Percentiles rank a stretch among this genome's conserved stretches.
These are phyloP conservation scores for Globisporangium recalcitrans DNA, from an alignment of 352 stramenopile species.

Conservation along the genomic window DNA sequence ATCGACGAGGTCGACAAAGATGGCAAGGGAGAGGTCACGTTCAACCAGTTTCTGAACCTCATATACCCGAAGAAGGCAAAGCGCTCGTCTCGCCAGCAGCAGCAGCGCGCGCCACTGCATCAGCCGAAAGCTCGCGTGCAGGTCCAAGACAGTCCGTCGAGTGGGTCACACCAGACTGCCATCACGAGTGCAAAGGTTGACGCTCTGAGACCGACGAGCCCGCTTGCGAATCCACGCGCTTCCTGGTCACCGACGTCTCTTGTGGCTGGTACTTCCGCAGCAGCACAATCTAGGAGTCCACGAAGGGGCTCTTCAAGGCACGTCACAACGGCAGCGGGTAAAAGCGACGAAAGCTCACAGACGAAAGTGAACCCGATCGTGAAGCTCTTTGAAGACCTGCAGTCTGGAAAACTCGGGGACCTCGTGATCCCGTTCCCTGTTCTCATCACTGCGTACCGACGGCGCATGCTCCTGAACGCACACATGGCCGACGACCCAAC, in stretches of 20 bases:
- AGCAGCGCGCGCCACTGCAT: slow-evolving; percentile 33
- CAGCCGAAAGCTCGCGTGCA: slow-evolving; percentile 31
- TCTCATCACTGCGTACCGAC: slow-evolving; percentile 72
- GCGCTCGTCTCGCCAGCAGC: slow-evolving; percentile 11
- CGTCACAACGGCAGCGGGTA: neutral
- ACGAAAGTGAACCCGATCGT: slow-evolving; percentile 49
- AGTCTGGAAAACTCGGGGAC: slow-evolving; percentile 73
- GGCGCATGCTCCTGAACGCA: slow-evolving; percentile 76
- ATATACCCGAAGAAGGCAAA: slow-evolving; percentile 59
- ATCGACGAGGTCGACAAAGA: slow-evolving; percentile 70
- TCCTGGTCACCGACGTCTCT: neutral
- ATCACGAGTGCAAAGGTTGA: neutral
- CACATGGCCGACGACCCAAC: slow-evolving; percentile 72
- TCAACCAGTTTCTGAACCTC: slow-evolving; percentile 66
- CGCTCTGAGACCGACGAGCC: slow-evolving; percentile 1
- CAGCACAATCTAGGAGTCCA: neutral
- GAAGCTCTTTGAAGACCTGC: slow-evolving; percentile 74
- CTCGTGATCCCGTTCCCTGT: slow-evolving; percentile 67
- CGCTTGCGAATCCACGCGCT: neutral
- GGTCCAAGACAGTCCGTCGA: neutral
- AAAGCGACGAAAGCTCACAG: neutral
- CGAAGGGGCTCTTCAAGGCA: neutral
- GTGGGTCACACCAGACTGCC: neutral
- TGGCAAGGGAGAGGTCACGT: slow-evolving; percentile 62
- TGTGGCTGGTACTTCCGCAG: neutral